Conservation (phyloP, 1,139 yeast genomes). For the Pneumocystis canis region DNA sequence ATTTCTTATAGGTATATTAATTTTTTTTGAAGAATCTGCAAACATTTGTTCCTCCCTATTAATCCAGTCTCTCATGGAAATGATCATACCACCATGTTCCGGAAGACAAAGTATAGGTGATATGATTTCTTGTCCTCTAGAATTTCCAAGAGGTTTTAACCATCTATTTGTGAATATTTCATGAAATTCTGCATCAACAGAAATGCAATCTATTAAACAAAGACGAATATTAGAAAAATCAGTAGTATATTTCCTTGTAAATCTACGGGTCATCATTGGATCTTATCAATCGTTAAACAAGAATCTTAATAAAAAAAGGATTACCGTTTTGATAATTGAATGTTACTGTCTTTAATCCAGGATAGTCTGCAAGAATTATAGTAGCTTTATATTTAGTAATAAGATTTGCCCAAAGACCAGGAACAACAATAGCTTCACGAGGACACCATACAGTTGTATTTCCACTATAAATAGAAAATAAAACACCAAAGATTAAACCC, state of each 20-base stretch:
- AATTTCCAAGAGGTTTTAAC: conserved; percentile 80
- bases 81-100: conserved; percentile 94
- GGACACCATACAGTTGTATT: conserved; percentile 72
- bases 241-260: conserved; percentile 59
- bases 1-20: conserved; percentile 11
- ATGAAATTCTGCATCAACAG: conserved; percentile 86
- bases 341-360: conserved; percentile 82
- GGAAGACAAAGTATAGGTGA: conserved; percentile 81
- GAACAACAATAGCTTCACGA: conserved; percentile 54
- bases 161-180: conserved; percentile 84
- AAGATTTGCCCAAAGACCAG: conserved; percentile 77
- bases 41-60: conserved; percentile 49
- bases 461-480: conserved; percentile 75
- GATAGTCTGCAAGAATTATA: conserved; percentile 66
- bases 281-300: conserved; percentile 24
- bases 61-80: conserved; percentile 82
- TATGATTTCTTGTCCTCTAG: conserved; percentile 57
- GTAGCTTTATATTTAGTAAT: conserved; percentile 60
- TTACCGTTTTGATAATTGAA: conserved; percentile 64
- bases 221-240: conserved; percentile 70
- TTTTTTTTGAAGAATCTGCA: conserved; percentile 10
- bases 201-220: conserved; percentile 82
- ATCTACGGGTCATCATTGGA: conserved; percentile 73
- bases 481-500: conserved; percentile 68
- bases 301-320: background rate